A percentile compares a stretch with the other conserved stretches of the same genome.
These are phyloP conservation scores for Colletotrichum gigasporum DNA, from an alignment of 2,329 filamentous ascomycete genomes.

Conservation along the genomic window DNA sequence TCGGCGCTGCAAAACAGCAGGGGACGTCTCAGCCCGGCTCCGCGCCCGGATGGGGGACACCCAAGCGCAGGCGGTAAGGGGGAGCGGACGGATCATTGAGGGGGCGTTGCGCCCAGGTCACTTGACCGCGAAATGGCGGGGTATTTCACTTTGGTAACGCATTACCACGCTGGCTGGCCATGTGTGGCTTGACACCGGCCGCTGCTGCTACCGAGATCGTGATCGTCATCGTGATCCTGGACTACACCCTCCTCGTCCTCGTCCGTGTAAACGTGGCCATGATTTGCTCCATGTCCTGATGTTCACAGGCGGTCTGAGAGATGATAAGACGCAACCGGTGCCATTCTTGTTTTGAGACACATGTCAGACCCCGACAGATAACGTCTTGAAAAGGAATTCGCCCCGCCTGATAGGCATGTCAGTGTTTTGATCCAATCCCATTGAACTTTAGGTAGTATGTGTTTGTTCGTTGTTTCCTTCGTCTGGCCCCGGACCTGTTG, in stretches of 20 bases:
- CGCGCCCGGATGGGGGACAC: neutral
- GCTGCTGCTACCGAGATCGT: neutral
- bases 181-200: conserved; percentile 9
- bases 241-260: neutral
- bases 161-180: too few relatives aligned
- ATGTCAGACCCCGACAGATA: neutral
- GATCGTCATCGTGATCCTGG: neutral
- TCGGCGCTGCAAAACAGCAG: neutral
- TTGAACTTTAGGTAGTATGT: neutral
- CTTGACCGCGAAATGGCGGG: conserved; percentile 21
- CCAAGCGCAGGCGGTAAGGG: neutral
- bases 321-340: neutral
- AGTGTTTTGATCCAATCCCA: neutral
- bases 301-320: neutral
- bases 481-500: conserved; percentile 21
- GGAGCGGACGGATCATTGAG: neutral
- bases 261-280: too few relatives aligned
- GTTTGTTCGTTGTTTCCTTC: neutral
- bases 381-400: neutral
- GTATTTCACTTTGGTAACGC: too few relatives aligned
- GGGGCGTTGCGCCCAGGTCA: conserved; percentile 11
- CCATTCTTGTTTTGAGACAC: neutral
- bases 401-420: neutral
- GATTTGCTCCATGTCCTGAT: too few relatives aligned
- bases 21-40: neutral